Base-by-base conservation (phyloP, 306 rosid genomes). In the Abrus precatorius region DNA sequence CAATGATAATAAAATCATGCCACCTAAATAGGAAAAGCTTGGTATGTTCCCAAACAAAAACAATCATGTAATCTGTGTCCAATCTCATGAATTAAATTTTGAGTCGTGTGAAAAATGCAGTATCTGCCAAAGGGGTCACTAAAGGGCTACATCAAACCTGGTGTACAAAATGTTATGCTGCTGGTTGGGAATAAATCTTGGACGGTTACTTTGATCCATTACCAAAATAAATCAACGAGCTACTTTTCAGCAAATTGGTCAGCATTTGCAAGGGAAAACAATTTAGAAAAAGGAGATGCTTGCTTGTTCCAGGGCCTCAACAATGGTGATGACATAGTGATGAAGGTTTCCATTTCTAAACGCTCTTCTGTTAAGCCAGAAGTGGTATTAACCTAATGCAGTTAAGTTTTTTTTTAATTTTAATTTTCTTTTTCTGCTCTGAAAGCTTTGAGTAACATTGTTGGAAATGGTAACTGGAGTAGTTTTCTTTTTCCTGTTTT, bases 151-250 rank as follows among this genome's bases (percentile, higher is more conserved):
- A 30, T 5, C 65, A 71, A 61, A 50, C 12, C 9, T 7, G 72
- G 72, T 5, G 53, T 4, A 40, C 56, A 80, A 80, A 28, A 2
- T 80, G 84, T 61, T 1, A 71, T 3, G 0, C 55, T 80, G 41
- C 6, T 60, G 8, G 78, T 71, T 61, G 84, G 65, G n/a, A 47
- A 73, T 12, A 72, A 49, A 50, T 43, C 30, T 50, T 80, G 79
- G 79, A 72, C 9, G 50, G 36, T 80, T 50, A 63, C 20, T 5
- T 41, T 80, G 47, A 14, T 30, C 7, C 11, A 52, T 52, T 72
- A 80, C 34, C 1, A 0, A 63, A 1, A 50, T 10, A 3, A 1
- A 1, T 6, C 67, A 7, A 0, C 0, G 0, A 3, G 20, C 29
- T 73, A 6, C 9, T 13, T 80, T 10, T 38, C 60, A 20, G 33